Conservation (phyloP, 495 filamentous ascomycete species). For the Talaromyces ruber region DNA sequence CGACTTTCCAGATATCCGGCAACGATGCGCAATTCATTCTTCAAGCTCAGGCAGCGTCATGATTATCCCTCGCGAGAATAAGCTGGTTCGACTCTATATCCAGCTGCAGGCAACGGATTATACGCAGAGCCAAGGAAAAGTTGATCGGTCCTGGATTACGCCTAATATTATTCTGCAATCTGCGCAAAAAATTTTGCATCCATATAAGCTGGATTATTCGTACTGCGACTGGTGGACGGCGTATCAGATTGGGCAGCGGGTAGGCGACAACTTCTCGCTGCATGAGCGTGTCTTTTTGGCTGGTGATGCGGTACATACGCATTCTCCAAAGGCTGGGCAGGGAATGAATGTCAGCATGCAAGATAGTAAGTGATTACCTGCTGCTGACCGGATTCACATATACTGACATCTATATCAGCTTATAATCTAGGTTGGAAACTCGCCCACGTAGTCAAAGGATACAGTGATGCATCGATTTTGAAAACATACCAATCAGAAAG, state of each 20-base stretch:
- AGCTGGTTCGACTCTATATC: slow-evolving; percentile 61
- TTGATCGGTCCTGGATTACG: slow-evolving; percentile 47
- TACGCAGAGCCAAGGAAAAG: slow-evolving; percentile 11
- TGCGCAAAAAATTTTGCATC: slow-evolving; percentile 49
- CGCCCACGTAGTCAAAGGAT: slow-evolving; percentile 46
- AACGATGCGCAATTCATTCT: slow-evolving; percentile 56
- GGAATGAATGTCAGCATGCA: slow-evolving; percentile 69
- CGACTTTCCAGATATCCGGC: slow-evolving; percentile 60
- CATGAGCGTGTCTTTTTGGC: slow-evolving; percentile 58
- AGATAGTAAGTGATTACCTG: slow-evolving; percentile 25
- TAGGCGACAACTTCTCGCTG: slow-evolving; percentile 53
- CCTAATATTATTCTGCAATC: slow-evolving; percentile 48
- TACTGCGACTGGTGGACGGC: slow-evolving; percentile 63
- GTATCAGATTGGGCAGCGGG: slow-evolving; percentile 64
- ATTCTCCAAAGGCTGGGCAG: slow-evolving; percentile 63
- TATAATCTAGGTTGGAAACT: slow-evolving; percentile 76
- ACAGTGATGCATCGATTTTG: slow-evolving; percentile 45
- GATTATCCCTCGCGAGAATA: slow-evolving; percentile 59
- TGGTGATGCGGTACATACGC: slow-evolving; percentile 51
- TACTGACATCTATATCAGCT: slow-evolving; percentile 21
- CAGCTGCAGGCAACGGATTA: slow-evolving; percentile 41
- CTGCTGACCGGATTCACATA: neutral
- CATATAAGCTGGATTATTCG: slow-evolving; percentile 52
- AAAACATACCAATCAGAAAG: slow-evolving; percentile 65
- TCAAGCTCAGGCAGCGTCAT: slow-evolving; percentile 54